These are phyloP conservation scores for Metschnikowia reukaufii DNA, from an alignment of 805 yeast genomes.

Conservation along the genomic window DNA sequence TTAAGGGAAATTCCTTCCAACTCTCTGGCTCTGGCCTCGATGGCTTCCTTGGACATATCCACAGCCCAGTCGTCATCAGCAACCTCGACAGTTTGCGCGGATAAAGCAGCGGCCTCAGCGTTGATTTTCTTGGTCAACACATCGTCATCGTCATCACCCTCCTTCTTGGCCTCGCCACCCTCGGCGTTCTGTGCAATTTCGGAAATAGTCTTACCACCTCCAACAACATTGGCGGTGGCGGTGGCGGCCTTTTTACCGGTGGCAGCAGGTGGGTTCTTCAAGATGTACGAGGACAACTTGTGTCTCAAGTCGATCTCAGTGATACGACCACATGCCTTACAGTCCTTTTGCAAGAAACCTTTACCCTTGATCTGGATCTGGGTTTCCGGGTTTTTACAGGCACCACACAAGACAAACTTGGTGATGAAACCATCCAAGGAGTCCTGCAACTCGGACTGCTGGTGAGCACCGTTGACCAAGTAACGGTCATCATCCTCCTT, in stretches of 20 bases:
- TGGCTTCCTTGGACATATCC: conserved; percentile 95
- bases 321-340: conserved; percentile 97
- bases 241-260: conserved; percentile 81
- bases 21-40: conserved; percentile 85
- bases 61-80: conserved; percentile 97
- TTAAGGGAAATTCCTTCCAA: conserved; percentile 62
- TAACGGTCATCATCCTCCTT: conserved; percentile 81
- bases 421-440: conserved; percentile 89
- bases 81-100: conserved; percentile 53
- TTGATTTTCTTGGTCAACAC: conserved; percentile 74
- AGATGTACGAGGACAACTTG: conserved; percentile 80
- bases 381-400: conserved; percentile 97
- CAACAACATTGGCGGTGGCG: conserved; percentile 85
- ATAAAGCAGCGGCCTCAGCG: conserved; percentile 76
- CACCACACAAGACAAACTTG: conserved; percentile 89
- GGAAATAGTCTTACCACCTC: conserved; percentile 79
- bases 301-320: conserved; percentile 81
- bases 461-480: conserved; percentile 93
- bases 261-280: conserved; percentile 81
- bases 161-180: conserved; percentile 36
- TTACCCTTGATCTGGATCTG: conserved; percentile 78
- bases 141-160: conserved; percentile 63
- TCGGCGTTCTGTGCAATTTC: conserved; percentile 65
- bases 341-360: conserved; percentile 79
- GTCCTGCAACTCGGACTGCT: conserved; percentile 86